Conservation (phyloP, 2,329 filamentous ascomycete genomes). For the Phyllosticta citriasiana region DNA sequence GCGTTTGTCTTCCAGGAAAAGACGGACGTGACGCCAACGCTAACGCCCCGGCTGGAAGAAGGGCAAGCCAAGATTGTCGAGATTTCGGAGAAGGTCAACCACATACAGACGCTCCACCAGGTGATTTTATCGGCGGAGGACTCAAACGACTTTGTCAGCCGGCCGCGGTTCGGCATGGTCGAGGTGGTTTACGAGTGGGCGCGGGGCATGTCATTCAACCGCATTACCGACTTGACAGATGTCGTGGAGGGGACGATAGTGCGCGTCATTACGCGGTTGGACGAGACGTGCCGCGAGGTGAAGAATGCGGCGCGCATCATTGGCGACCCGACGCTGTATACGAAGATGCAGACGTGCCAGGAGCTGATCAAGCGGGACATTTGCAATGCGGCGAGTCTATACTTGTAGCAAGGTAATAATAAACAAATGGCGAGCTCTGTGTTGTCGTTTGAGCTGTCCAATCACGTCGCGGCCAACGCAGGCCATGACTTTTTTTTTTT, state of each 20-base stretch:
- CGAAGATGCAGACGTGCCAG: constrained; percentile 95
- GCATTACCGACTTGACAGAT: constrained; percentile 91
- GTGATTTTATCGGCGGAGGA: constrained; percentile 86
- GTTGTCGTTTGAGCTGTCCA: neutral
- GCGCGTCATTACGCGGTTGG: constrained; percentile 80
- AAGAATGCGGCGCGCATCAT: constrained; percentile 95
- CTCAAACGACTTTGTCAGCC: constrained; percentile 80
- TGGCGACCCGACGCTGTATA: constrained; percentile 83
- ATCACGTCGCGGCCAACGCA: neutral
- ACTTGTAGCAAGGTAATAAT: constrained; percentile 18
- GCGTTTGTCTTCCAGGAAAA: constrained; percentile 98
- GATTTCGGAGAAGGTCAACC: constrained; percentile 87
- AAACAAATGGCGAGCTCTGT: neutral
- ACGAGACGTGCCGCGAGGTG: constrained; percentile 94
- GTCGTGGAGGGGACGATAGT: constrained; percentile 97
- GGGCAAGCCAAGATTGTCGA: constrained; percentile 78
- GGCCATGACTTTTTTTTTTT: neutral
- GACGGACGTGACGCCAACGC: constrained; percentile 67
- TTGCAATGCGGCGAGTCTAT: constrained; percentile 31
- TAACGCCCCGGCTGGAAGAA: constrained; percentile 72
- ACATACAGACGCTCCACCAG: constrained; percentile 79
- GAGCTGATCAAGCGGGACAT: constrained; percentile 74
- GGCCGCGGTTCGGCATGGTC: constrained; percentile 83
- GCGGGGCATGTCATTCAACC: constrained; percentile 93
- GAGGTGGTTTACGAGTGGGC: constrained; percentile 99